phyloP scores from a whole-genome alignment of 2,329 filamentous ascomycete genomes.

The Venturia pyrina region DNA sequence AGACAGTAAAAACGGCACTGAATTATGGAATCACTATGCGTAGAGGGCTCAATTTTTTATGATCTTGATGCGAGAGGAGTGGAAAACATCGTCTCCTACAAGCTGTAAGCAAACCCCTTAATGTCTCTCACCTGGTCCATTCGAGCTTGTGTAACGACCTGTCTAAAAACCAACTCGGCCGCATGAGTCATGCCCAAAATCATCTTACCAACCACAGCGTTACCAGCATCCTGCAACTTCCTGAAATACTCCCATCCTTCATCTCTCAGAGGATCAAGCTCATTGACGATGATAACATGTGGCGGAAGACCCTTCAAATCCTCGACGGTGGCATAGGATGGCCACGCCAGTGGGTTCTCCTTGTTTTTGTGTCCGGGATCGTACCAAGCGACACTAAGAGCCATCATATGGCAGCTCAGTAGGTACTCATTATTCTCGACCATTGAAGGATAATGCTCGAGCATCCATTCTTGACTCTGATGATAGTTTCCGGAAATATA shows the following conservation, averaged over 20 bases:
- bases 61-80: neutral
- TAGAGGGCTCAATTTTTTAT: neutral
- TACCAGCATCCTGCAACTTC: slow-evolving; percentile 20
- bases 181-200: slow-evolving; percentile 17
- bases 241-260: slow-evolving; percentile 22
- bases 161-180: neutral
- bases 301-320: slow-evolving; percentile 22
- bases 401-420: slow-evolving; percentile 15
- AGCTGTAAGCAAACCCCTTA: neutral
- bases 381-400: slow-evolving; percentile 17
- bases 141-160: neutral
- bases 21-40: too few species aligned
- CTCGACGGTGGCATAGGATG: slow-evolving; percentile 20
- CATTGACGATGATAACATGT: slow-evolving; percentile 20
- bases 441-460: slow-evolving; percentile 18
- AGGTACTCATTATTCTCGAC: slow-evolving; percentile 21
- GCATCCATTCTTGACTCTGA: neutral
- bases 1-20: too few species aligned
- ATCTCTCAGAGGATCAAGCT: slow-evolving; percentile 22
- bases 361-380: slow-evolving; percentile 15
- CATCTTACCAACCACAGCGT: slow-evolving; percentile 18
- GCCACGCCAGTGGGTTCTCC: slow-evolving; percentile 22
- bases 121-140: neutral
- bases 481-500: slow-evolving; percentile 16
- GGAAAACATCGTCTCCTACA: neutral